Base-by-base conservation (phyloP, 116 monocot genomes). In the Cymodocea nodosa region DNA sequence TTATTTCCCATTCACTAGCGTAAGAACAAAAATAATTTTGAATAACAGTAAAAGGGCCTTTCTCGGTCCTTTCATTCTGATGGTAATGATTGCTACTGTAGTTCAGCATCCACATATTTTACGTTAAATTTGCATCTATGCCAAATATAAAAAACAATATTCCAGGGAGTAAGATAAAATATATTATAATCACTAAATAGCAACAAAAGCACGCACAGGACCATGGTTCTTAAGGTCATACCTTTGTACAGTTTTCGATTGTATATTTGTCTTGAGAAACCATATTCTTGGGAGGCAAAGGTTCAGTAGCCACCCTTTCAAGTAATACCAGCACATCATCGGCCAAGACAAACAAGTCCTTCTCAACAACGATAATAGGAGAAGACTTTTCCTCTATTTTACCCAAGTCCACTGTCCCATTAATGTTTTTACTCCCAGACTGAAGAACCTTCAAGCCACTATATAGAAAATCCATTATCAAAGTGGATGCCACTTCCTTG, bases 401-500 rank as follows among this genome's bases (percentile, higher is more conserved):
- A 1, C 60, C 59, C 52, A 68, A 56, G 39, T 62, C 84, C 35
- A 30, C 48, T 55, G 16, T 74, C 60, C 73, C 81, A 71, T 82
- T 82, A 35, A 71, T 82, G 71, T 62, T 79, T 59, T 80, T 79
- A 66, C 78, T 89, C 71, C 82, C 83, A 50, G 22, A 67, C 70
- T 98, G 86, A 64, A 98, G 86, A 70, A 80, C 89, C 71, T 79
- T 98, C 63, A 98, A 24, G 23, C 98, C 98, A 79, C 87, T 85
- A 56, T 90, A 85, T 0, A 98, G 79, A 49, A 84, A 91, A 80
- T 92, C 98, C 92, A 98, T 98, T 51, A 98, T 84, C 74, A 98
- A 77, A 19, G 98, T 98, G 23, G 98, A 98, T 25, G 98, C 89
- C 15, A 92, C 98, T 68, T 98, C 98, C 79, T 98, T 92, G 73